Evolutionary conservation across 257 asterid species (phyloP), one percentile per base, ranked within the genome.

Genomic region (Cinchona pubescens): DNA sequence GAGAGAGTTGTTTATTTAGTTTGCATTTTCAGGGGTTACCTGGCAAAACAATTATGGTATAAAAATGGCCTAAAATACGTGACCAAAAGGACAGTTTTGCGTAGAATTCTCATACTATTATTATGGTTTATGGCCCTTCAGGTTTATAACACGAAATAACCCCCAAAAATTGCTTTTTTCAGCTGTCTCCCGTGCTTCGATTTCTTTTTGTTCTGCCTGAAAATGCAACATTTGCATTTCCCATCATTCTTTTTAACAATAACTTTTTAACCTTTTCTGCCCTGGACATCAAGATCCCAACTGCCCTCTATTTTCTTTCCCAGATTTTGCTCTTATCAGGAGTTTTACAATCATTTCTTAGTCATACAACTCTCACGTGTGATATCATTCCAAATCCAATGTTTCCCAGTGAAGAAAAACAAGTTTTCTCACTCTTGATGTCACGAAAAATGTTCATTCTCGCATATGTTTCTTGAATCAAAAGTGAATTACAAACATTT

Each of bases 301-400:
- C 67, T 30, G 49, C 29, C 46, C 60, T 49, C 35, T 61, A 32
- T 71, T 55, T 58, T 74, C 65, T 74, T 25, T 59, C 70, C 55
- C 79, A 15, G 35, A 66, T 30, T 72, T 75, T 49, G 35, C 75
- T 63, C 79, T 69, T 19, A 58, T 30, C 60, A 51, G 62, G 51
- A 59, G 38, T 32, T 63, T 37, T 53, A 69, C 66, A 53, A 15
- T 51, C 74, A 73, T 29, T 59, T 32, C 25, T 16, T 4, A 37
- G n/a, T 2, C 68, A 27, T 34, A 76, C 83, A 82, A 70, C n/a
- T 62, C 51, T 78, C 85, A 75, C 80, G 80, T 63, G 83, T 30
- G 51, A 14, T 42, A 67, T 64, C 51, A 49, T 16, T 16, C 29
- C 37, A 46, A 40, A 8, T 59, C 35, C 25, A 23, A 15, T 45